Conservation (phyloP, 352 stramenopile genomes). For the Thraustotheca clavata region DNA sequence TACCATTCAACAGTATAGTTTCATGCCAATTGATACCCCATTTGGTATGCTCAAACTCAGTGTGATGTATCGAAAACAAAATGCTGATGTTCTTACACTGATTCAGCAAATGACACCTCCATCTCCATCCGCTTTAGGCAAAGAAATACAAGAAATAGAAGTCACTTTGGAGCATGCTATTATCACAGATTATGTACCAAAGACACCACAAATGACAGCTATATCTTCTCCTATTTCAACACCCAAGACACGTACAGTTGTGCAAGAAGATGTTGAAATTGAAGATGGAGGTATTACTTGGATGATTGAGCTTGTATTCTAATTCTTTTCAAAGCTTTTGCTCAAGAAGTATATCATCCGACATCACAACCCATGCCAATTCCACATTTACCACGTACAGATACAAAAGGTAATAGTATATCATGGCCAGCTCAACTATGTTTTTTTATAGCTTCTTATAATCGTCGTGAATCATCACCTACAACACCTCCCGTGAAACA, state of each 20-base stretch:
- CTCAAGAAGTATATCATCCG: background rate
- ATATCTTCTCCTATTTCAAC: constrained; percentile 8
- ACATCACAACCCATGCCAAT: constrained; percentile 79
- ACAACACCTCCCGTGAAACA: too few species aligned
- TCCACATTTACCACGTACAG: constrained; percentile 24
- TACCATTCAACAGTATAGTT: constrained; percentile 55
- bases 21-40: constrained; percentile 64
- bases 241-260: constrained; percentile 22
- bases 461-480: background rate
- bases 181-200: constrained; percentile 79
- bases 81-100: constrained; percentile 1
- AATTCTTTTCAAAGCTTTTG: constrained; percentile 24
- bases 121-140: background rate
- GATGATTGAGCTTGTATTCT: background rate
- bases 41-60: constrained; percentile 65
- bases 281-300: too few species aligned
- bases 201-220: constrained; percentile 33
- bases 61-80: constrained; percentile 42
- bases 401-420: background rate
- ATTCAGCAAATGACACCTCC: constrained; percentile 9
- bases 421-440: background rate
- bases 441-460: background rate
- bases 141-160: constrained; percentile 11
- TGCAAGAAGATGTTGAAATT: constrained; percentile 9
- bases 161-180: constrained; percentile 74